These are phyloP conservation scores for Casaregolazyma suthepensis DNA, from an alignment of 1,139 yeast species.

Conservation along the genomic window DNA sequence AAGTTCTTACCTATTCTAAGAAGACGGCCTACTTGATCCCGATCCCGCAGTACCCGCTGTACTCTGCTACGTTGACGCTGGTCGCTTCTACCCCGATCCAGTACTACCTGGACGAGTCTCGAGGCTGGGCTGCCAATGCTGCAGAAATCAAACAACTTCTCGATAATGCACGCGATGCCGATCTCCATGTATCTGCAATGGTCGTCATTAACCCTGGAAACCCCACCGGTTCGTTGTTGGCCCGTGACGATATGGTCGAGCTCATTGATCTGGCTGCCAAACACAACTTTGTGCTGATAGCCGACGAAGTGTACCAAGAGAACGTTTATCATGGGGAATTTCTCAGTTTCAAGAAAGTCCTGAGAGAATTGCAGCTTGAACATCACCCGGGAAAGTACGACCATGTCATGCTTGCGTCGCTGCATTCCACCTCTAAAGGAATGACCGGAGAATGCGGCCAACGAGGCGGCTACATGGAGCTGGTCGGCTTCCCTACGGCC, in stretches of 20 bases:
- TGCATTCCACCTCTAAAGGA: slow-evolving; percentile 95
- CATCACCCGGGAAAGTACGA: slow-evolving; percentile 50
- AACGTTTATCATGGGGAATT: slow-evolving; percentile 68
- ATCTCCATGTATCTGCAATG: slow-evolving; percentile 65
- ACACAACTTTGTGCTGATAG: slow-evolving; percentile 77
- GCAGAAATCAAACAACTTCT: slow-evolving; percentile 55
- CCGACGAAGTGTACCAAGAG: slow-evolving; percentile 98
- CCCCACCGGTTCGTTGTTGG: slow-evolving; percentile 87
- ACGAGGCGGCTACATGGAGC: slow-evolving; percentile 97
- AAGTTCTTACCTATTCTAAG: slow-evolving; percentile 59
- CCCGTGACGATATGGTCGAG: slow-evolving; percentile 57
- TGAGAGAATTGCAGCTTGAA: slow-evolving; percentile 52
- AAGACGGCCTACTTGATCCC: slow-evolving; percentile 86
- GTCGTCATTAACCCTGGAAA: slow-evolving; percentile 97
- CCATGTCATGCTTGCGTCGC: slow-evolving; percentile 80
- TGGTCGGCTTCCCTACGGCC: slow-evolving; percentile 69
- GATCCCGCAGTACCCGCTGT: slow-evolving; percentile 94
- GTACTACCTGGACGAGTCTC: slow-evolving; percentile 75
- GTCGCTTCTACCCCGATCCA: slow-evolving; percentile 78
- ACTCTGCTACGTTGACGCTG: slow-evolving; percentile 85
- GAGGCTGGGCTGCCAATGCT: slow-evolving; percentile 80
- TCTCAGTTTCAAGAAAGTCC: slow-evolving; percentile 37
- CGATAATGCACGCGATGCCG: slow-evolving; percentile 44
- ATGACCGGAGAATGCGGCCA: slow-evolving; percentile 98
- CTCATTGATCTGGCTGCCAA: slow-evolving; percentile 76